Evolutionary conservation across 352 stramenopile genomes (phyloP).

Genomic region (Globisporangium emineosum): DNA sequence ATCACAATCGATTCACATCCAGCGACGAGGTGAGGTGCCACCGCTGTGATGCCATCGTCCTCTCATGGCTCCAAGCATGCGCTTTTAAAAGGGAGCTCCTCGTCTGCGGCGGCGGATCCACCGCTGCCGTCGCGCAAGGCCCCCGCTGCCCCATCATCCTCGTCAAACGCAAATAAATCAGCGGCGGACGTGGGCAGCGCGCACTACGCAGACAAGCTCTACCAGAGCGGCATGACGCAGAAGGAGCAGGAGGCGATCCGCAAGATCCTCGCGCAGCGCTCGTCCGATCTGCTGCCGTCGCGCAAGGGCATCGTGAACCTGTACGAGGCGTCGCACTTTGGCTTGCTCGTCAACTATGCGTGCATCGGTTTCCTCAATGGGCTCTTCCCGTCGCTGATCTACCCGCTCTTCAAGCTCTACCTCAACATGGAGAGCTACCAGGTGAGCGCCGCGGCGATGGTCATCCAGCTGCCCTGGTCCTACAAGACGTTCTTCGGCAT

Average conservation of each 20-base stretch:
- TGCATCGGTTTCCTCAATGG: constrained; percentile 74
- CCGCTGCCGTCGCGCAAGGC: constrained; percentile 7
- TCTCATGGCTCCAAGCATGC: constrained; percentile 1
- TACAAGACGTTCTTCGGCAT: constrained; percentile 80
- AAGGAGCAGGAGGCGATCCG: constrained; percentile 28
- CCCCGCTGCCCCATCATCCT: neutral
- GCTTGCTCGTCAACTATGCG: constrained; percentile 66
- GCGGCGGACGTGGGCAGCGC: neutral
- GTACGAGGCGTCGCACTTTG: constrained; percentile 36
- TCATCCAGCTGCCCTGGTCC: constrained; percentile 67
- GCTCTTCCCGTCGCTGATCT: constrained; percentile 58
- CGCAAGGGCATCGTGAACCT: constrained; percentile 39
- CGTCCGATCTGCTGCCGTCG: constrained; percentile 38
- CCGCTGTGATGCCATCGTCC: constrained; percentile 3
- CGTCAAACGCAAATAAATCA: neutral
- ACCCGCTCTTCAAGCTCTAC: constrained; percentile 77
- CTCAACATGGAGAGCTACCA: constrained; percentile 77
- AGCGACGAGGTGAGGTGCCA: neutral
- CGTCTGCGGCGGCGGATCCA: neutral
- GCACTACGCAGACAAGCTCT: constrained; percentile 8
- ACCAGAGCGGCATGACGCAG: constrained; percentile 11
- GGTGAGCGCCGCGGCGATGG: constrained; percentile 42
- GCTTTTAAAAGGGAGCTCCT: constrained; percentile 8
- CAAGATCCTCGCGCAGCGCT: constrained; percentile 32
- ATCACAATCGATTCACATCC: neutral